Evolutionary conservation across 805 yeast genomes (phyloP), one percentile per base, ranked within the genome.

Genomic region (Metschnikowia cerradonensis): DNA sequence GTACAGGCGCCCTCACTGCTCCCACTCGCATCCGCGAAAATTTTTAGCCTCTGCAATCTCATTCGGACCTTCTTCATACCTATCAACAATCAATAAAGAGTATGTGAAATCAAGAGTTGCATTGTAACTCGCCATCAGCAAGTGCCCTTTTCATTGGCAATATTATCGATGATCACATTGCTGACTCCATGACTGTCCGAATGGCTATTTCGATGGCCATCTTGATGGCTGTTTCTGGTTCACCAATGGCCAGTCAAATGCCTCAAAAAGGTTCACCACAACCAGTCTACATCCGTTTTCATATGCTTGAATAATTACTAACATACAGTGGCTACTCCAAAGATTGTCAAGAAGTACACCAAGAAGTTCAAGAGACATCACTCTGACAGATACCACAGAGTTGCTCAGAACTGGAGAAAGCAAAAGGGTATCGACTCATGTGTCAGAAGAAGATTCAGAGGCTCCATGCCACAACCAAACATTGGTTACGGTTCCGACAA

Each of bases 341-440:
- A 90, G 92, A 94, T 94, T 81, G 97, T 92, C 78, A 95, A 94
- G 92, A 94, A 94, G 90, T 94, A 91, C 90, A 76, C 90, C 73
- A 90, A 90, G 85, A 88, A 87, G 86, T 94, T 94, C 88, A 95
- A 91, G 92, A 90, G 99, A 84, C 98, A 92, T 79, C 99, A 94
- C 85, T 90, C 97, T 78, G 99, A 94, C 87, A 90, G 97, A 82
- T 92, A 90, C 82, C 86, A 84, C 85, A 91, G 99, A 82, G 97
- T 94, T 67, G 81, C 89, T 72, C 97, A 90, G 81, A 86, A 85
- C 86, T 95, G 99, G 99, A 94, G 99, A 90, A 92, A 94, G 83
- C 99, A 95, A 82, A 94, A 94, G 89, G 99, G 99, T 94, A 94
- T 94, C 76, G 99, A 94, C 84, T 91, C 98, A 67, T 84, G 90